These are phyloP conservation scores for Exophiala sp. DNA, from an alignment of 2,329 filamentous ascomycete species.

Conservation along the genomic window DNA sequence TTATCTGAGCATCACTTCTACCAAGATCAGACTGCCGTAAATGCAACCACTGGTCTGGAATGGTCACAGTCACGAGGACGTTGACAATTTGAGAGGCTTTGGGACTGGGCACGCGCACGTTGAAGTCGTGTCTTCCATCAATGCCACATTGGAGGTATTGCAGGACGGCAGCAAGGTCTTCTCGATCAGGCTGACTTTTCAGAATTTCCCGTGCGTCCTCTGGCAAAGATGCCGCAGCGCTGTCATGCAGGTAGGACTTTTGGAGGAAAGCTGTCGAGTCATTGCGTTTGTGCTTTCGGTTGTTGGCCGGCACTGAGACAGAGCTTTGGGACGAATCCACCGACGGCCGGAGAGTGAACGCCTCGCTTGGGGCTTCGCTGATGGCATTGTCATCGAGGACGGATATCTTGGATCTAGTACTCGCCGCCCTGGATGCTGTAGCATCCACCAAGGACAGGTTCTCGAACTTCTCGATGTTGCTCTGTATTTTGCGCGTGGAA, in stretches of 20 bases:
- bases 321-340: constrained; percentile 33
- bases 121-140: constrained; percentile 31
- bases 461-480: constrained; percentile 37
- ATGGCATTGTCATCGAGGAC: constrained; percentile 14
- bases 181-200: constrained; percentile 57
- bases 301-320: constrained; percentile 18
- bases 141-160: constrained; percentile 44
- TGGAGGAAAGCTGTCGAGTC: constrained; percentile 26
- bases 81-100: constrained; percentile 69
- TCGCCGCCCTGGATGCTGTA: constrained; percentile 2
- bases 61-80: constrained; percentile 64
- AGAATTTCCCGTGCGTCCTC: constrained; percentile 55
- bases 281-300: constrained; percentile 17
- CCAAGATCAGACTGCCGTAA: constrained; percentile 11
- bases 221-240: constrained; percentile 28
- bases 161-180: constrained; percentile 50
- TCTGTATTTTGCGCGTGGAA: constrained; percentile 49
- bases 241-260: constrained; percentile 23
- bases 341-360: constrained; percentile 18
- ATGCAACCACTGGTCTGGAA: constrained; percentile 73
- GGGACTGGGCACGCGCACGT: constrained; percentile 59
- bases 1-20: constrained; percentile 28
- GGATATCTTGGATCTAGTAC: constrained; percentile 22
- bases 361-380: constrained; percentile 9
- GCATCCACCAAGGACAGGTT: constrained; percentile 31